A percentile compares a stretch with the other conserved stretches of the same genome.
Conservation (phyloP, 2,329 filamentous ascomycete genomes). For the Epichloe brachyelytri region DNA sequence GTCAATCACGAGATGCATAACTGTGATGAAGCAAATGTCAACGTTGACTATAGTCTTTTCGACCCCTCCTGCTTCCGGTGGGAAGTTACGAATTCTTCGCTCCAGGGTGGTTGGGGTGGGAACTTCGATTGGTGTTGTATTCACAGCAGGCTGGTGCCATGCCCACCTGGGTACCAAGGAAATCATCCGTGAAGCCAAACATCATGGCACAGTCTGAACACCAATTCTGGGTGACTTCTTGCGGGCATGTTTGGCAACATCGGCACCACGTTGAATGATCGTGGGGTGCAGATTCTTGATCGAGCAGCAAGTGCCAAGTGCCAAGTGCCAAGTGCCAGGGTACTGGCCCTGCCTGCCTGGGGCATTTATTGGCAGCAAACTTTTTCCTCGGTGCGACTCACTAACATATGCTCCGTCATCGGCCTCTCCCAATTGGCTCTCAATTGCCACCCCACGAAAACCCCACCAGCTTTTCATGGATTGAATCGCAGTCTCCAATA, state of each 20-base stretch:
- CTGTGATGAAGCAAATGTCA: too few species aligned
- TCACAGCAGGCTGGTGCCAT: too few species aligned
- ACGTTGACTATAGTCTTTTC: too few species aligned
- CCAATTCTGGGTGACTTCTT: background rate
- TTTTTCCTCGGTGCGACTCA: background rate
- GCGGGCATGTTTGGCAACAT: background rate
- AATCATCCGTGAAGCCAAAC: too few species aligned
- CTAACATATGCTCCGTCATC: conserved; percentile 1
- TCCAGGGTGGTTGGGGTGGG: too few species aligned
- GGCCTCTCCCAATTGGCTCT: background rate
- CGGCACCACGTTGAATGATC: background rate
- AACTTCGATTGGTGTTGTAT: too few species aligned
- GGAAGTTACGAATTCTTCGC: too few species aligned
- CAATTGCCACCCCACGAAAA: background rate
- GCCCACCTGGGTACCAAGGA: too few species aligned
- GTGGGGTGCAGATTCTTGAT: background rate
- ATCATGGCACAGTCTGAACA: too few species aligned
- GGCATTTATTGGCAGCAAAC: background rate
- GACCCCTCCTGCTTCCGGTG: too few species aligned
- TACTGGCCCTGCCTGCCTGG: background rate
- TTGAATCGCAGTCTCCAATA: background rate
- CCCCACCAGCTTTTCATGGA: background rate
- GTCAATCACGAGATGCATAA: too few species aligned
- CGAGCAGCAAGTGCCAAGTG: background rate
- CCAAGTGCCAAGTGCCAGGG: background rate